A percentile compares a stretch with the other conserved stretches of the same genome.
Conservation (phyloP, 257 asterid species). For the Fraxinus quadrangulata region DNA sequence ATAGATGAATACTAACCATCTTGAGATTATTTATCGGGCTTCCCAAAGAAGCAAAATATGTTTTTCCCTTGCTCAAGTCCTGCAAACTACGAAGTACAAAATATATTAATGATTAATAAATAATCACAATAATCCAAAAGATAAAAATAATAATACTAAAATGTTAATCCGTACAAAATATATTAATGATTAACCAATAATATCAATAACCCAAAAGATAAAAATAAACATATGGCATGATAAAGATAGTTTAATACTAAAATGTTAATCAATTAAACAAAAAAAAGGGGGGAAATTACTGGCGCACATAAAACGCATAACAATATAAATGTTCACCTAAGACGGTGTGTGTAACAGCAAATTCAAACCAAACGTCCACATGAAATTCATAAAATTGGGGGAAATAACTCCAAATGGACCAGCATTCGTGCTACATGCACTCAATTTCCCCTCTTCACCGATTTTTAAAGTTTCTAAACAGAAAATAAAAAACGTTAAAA, state of each 20-base stretch:
- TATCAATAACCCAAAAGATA: neutral
- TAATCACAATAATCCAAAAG: neutral
- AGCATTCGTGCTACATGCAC: constrained; percentile 29
- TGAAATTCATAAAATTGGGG: neutral
- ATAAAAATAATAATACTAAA: neutral
- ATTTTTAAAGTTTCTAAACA: neutral
- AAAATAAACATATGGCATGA: no score
- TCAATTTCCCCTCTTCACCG: constrained; percentile 16
- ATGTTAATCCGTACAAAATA: neutral
- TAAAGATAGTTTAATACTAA: neutral
- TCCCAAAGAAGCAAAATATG: constrained; percentile 18
- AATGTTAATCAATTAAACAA: neutral
- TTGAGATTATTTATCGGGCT: constrained; percentile 4
- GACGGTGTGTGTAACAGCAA: neutral
- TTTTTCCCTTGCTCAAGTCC: constrained; percentile 19
- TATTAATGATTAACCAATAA: neutral
- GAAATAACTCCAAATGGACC: neutral
- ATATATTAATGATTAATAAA: neutral
- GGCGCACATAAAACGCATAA: neutral
- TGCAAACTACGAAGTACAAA: constrained; percentile 16
- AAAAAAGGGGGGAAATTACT: neutral
- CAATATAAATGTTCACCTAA: neutral
- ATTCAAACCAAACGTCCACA: constrained; percentile 6
- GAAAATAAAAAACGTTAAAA: neutral
- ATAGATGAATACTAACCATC: constrained; percentile 34